These are phyloP conservation scores for Batrachochytrium dendrobatidis DNA, from an alignment of 371 early-diverging fungal genomes.

Conservation along the genomic window DNA sequence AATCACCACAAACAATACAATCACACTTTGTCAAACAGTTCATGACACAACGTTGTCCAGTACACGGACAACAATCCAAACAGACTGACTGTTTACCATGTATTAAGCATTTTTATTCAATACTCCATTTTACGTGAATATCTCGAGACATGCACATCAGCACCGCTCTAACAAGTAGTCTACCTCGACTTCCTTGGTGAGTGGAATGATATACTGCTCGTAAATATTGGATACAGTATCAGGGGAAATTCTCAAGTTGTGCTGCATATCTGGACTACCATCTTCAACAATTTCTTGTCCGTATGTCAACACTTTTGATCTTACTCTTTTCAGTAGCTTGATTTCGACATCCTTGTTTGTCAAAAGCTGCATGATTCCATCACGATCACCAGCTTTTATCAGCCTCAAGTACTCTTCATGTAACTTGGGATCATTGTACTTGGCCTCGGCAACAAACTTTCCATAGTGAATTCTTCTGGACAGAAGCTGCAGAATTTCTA, in stretches of 20 bases:
- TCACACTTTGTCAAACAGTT: no score
- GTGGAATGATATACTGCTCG: conserved; percentile 66
- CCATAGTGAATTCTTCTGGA: conserved; percentile 93
- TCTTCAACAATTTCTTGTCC: conserved; percentile 68
- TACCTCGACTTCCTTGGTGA: conserved; percentile 78
- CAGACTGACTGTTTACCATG: no score
- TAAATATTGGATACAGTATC: conserved; percentile 83
- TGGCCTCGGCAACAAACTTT: conserved; percentile 95
- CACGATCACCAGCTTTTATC: conserved; percentile 66
- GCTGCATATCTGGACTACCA: neutral
- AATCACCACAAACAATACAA: no score
- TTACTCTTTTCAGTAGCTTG: conserved; percentile 67
- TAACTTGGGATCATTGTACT: conserved; percentile 70
- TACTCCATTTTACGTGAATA: no score
- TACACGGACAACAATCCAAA: no score
- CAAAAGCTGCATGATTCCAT: conserved; percentile 67
- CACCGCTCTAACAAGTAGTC: conserved; percentile 76
- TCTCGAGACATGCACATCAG: conserved; percentile 25
- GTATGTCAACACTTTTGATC: conserved; percentile 82
- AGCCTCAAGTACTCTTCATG: conserved; percentile 73
- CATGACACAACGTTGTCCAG: no score
- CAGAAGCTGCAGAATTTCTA: conserved; percentile 85
- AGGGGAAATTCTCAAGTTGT: conserved; percentile 42
- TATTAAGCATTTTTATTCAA: no score
- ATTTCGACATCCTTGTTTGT: conserved; percentile 82